Base-by-base conservation (phyloP, 1,139 yeast genomes). In the Hemisphaericaspora subhashii region DNA sequence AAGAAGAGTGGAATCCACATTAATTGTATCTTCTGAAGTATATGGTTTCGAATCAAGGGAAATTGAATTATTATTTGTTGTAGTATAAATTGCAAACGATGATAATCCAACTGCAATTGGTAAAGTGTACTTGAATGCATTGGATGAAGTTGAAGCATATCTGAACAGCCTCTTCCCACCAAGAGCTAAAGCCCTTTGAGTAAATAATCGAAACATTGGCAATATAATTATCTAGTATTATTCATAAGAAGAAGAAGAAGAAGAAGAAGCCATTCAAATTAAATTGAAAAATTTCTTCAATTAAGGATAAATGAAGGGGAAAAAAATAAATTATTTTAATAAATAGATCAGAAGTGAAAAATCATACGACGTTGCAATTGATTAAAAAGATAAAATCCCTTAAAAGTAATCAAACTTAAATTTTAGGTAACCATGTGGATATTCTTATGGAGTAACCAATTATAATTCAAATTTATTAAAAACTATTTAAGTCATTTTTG, bases 1-100 rank as follows among this genome's bases (percentile, higher is more conserved):
- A 26, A 70, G 66, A 20, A 82, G 70, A 0, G 75, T 60, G 2
- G 68, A 58, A 50, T 79, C 82, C 2, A 81, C 82, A 4, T 55
- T 47, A 10, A 77, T 68, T 3, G 38, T 55, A 43, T 33, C 50
- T 7, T 38, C 38, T 3, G 32, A 29, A 5, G 23, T 24, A 17
- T n/a, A 16, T 21, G 23, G 31, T n/a, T 35, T 33, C 5, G 35
- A 28, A 23, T 42, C 45, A 31, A 39, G 39, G 12, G 31, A 31
- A 11, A 40, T n/a, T n/a, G n/a, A n/a, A n/a, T n/a, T 40, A 13
- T 14, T 12, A 12, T 25, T 33, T n/a, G 34, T 23, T 4, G 33
- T 23, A 15, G 21, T 13, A 13, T 28, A 22, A 26, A 33, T n/a
- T 10, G 40, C 37, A 31, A 39, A 33, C 15, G 45, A 33, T 7